Conservation (phyloP, 2,329 filamentous ascomycete species). For the Xenoacremonium recifei region DNA sequence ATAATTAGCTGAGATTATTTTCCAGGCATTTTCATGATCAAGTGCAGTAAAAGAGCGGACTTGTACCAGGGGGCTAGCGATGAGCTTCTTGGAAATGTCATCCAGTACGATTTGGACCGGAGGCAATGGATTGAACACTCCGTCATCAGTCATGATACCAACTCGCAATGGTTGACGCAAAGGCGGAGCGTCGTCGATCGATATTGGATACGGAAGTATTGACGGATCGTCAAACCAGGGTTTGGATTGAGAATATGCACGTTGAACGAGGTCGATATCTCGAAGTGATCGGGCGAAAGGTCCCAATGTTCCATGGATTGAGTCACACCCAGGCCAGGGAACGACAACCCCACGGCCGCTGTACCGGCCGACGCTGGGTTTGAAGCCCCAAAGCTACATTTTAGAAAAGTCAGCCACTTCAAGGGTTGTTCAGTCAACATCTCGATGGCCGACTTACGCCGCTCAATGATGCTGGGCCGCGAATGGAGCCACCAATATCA, state of each 20-base stretch:
- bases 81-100: too few species aligned
- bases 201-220: constrained; percentile 30
- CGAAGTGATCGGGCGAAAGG: too few species aligned
- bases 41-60: constrained; percentile 11
- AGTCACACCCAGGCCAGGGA: too few species aligned
- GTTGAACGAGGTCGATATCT: constrained; percentile 35
- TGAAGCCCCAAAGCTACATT: constrained; percentile 24
- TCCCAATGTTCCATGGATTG: too few species aligned
- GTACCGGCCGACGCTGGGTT: constrained; percentile 33
- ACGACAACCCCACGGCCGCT: constrained; percentile 31
- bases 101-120: constrained; percentile 33
- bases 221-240: constrained; percentile 31
- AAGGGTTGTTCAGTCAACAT: constrained; percentile 24
- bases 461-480: constrained; percentile 27
- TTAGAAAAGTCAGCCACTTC: constrained; percentile 16
- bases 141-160: constrained; percentile 41
- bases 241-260: constrained; percentile 15
- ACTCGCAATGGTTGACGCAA: constrained; percentile 29
- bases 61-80: too few species aligned
- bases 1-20: constrained; percentile 13
- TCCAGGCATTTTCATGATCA: constrained; percentile 8
- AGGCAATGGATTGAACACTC: constrained; percentile 35
- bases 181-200: constrained; percentile 15
- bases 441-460: constrained; percentile 25
- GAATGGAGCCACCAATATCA: constrained; percentile 37